A percentile compares a stretch with the other conserved stretches of the same genome.
Evolutionary conservation across 192 early-diverging fungal genomes (phyloP).

Genomic region (Linnemannia elongata): DNA sequence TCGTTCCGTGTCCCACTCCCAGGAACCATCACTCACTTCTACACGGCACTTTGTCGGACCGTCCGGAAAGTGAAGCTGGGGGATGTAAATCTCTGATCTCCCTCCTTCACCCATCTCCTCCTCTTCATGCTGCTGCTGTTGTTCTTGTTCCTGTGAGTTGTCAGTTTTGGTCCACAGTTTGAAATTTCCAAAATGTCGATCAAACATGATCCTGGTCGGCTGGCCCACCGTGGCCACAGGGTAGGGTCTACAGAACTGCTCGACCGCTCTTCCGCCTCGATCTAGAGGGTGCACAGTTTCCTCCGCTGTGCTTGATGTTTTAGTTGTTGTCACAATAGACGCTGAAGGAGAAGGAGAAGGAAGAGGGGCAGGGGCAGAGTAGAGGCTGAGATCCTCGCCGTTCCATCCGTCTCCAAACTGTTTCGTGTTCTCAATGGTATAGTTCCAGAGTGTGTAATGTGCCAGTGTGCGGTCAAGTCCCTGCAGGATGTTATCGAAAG

Average conservation of each 20-base stretch:
- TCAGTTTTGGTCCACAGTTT: slow-evolving; percentile 3
- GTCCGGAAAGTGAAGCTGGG: not conserved
- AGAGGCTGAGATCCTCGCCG: slow-evolving; percentile 68
- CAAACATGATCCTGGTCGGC: slow-evolving; percentile 28
- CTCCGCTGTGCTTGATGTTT: not conserved
- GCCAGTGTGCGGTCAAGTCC: slow-evolving; percentile 60
- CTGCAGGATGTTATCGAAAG: slow-evolving; percentile 67
- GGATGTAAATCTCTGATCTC: slow-evolving; percentile 2
- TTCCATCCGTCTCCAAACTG: slow-evolving; percentile 68
- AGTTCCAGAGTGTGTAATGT: slow-evolving; percentile 68
- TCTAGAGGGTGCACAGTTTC: not conserved
- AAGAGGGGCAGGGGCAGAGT: not conserved
- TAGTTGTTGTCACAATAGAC: not conserved
- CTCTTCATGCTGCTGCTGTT: not conserved
- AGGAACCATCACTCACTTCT: not conserved
- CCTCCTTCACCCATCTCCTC: not conserved
- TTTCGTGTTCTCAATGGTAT: slow-evolving; percentile 61
- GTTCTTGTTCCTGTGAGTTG: not conserved
- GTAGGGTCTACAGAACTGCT: slow-evolving; percentile 53
- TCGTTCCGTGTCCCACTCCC: slow-evolving; percentile 25
- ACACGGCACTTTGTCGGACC: not conserved
- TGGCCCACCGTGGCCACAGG: slow-evolving; percentile 37
- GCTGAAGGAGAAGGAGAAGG: not conserved
- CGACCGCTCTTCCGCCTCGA: slow-evolving; percentile 39
- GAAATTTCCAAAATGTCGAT: slow-evolving; percentile 22